Base-by-base conservation (phyloP, 1,284 basidiomycete genomes). In the Ustilago loliicola region DNA sequence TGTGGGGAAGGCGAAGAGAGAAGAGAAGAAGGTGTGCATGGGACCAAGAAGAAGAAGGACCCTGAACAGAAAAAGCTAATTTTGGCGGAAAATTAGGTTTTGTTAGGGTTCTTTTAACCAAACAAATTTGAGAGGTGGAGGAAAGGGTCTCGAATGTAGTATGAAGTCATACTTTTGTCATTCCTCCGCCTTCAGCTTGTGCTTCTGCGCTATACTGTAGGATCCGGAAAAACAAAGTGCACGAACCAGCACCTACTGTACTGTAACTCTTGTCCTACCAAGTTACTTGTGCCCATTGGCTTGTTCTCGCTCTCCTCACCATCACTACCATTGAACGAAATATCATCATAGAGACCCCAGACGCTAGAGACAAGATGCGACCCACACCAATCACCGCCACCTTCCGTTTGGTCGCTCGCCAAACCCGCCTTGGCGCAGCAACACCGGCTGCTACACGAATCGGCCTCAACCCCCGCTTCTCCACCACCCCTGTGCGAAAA, bases 41-140 rank as follows among this genome's bases (percentile, higher is more conserved):
- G 25, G 19, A 2, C 17, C n/a, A 32, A 52, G 36, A 29, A 52
- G 50, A 40, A 40, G 36, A 19, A 42, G 21, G 51, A 53, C 51
- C 38, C 50, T 45, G 60, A 61, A 52, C 19, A 23, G 53, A 47
- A 47, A n/a, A 47, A 23, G 42, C 42, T 45, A 40, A 40, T 15
- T 40, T 40, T n/a, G 38, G 17, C 9, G 1, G 8, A 1, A n/a
- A 21, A 19, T 17, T 19, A 15, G 6, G 19, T 7, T 45, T 6
- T 45, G 42, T 45, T 45, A 45, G 42, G 42, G 19, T 21, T 3
- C 1, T 1, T 1, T 7, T 21, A 21, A 38, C 7, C 17, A 15
- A 40, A 40, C 38, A 40, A 36, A 9, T 15, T 10, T 7, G 34
- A 15, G 34, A 36, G 34, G 42, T 45, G 42, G 42, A 45, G 42